Percentiles rank a stretch among this genome's conserved stretches.
phyloP scores from a whole-genome alignment of 306 rosid species.

The Ormosia emarginata region DNA sequence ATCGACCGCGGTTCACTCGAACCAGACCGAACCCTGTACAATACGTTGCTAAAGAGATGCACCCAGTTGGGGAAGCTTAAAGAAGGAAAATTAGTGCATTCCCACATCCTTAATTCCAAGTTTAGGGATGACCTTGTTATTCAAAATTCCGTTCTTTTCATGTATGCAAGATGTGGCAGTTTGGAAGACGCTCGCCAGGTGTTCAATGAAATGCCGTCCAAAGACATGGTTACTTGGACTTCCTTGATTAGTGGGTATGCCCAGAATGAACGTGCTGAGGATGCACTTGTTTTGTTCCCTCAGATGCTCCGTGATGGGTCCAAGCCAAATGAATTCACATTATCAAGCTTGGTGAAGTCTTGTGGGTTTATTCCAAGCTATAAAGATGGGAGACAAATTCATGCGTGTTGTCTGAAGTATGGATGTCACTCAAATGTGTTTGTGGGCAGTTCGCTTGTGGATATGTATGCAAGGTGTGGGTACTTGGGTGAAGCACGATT shows the following conservation, averaged over 20 bases:
- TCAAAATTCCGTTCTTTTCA: slow-evolving; percentile 34
- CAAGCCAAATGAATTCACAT: slow-evolving; percentile 38
- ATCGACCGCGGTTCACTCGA: slow-evolving; percentile 33
- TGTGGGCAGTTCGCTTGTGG: slow-evolving; percentile 54
- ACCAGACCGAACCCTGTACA: slow-evolving; percentile 34
- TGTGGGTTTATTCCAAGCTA: slow-evolving; percentile 28
- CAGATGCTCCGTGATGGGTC: slow-evolving; percentile 23
- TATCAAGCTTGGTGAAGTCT: slow-evolving; percentile 41
- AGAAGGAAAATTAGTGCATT: slow-evolving; percentile 40
- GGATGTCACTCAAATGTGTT: slow-evolving; percentile 34
- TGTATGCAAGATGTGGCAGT: slow-evolving; percentile 38
- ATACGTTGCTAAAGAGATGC: slow-evolving; percentile 32
- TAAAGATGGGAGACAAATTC: slow-evolving; percentile 40
- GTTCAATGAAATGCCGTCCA: slow-evolving; percentile 38
- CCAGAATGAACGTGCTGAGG: slow-evolving; percentile 31
- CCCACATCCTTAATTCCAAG: slow-evolving; percentile 30
- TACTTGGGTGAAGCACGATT: slow-evolving; percentile 32
- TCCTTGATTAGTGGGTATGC: slow-evolving; percentile 51
- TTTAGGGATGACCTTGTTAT: slow-evolving; percentile 23
- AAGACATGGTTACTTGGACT: slow-evolving; percentile 46
- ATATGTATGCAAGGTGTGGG: slow-evolving; percentile 53
- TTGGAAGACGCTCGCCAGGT: slow-evolving; percentile 26
- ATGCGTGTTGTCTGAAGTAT: slow-evolving; percentile 38
- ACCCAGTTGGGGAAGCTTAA: slow-evolving; percentile 38
- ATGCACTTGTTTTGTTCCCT: slow-evolving; percentile 36